Percentiles rank a stretch among this genome's conserved stretches.
These are phyloP conservation scores for Ceratobasidium papillatum DNA, from an alignment of 1,284 basidiomycete genomes.

Conservation along the genomic window DNA sequence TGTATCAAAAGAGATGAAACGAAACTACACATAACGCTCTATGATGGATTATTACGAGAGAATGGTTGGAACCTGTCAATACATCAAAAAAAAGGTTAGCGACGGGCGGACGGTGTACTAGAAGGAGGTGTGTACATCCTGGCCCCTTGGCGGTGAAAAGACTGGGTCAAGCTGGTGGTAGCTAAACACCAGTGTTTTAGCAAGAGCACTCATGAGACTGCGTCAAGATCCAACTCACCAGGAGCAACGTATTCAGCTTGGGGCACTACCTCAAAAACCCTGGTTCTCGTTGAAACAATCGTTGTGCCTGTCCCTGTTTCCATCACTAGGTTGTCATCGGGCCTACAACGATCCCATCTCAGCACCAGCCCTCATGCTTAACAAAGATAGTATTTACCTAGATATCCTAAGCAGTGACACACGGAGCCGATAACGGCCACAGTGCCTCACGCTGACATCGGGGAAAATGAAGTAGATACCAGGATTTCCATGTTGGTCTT, in stretches of 20 bases:
- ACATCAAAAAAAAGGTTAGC: conserved; percentile 40
- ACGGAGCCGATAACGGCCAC: conserved; percentile 78
- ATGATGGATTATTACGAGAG: conserved; percentile 32
- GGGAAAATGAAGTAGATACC: conserved; percentile 89
- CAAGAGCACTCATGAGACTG: neutral
- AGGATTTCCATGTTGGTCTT: conserved; percentile 76
- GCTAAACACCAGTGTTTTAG: conserved; percentile 46
- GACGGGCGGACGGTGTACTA: conserved; percentile 38
- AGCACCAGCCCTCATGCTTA: conserved; percentile 5
- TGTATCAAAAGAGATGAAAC: conserved; percentile 17
- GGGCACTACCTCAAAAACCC: conserved; percentile 78
- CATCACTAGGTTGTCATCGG: conserved; percentile 39
- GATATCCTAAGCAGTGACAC: conserved; percentile 79
- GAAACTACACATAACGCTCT: conserved; percentile 17
- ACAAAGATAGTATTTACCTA: conserved; percentile 63
- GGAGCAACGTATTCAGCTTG: conserved; percentile 78
- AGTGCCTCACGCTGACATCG: conserved; percentile 82
- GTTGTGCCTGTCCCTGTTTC: conserved; percentile 61
- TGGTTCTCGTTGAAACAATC: conserved; percentile 74
- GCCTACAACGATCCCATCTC: neutral
- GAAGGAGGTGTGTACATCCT: conserved; percentile 61
- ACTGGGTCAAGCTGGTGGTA: conserved; percentile 61
- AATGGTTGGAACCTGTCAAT: conserved; percentile 39
- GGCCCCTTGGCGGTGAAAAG: conserved; percentile 79
- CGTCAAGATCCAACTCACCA: conserved; percentile 60